Evolutionary conservation across 768 basidiomycete species (phyloP), one percentile per base, ranked within the genome.

Genomic region (Goffeauzyma gilvescens): DNA sequence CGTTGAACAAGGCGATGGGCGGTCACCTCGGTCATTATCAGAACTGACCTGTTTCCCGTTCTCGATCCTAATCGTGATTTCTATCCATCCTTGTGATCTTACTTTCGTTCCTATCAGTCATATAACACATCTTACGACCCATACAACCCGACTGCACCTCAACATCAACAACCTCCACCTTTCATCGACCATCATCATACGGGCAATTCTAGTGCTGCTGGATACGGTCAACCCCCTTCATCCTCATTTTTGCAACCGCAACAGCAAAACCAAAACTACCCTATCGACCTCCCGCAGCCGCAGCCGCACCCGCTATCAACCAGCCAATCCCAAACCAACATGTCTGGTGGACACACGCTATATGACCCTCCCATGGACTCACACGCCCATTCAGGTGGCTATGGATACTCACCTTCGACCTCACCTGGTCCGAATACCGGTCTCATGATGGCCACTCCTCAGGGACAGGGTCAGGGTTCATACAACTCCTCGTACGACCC

Each of bases 281-380:
- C 41, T 3, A 23, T 32, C 22, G 28, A 32, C 32, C 24, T 31
- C 31, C 41, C 30, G 28, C 28, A 30, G 28, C 37, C 37, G 33
- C 33, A 38, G 9, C 37, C 6, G 37, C 37, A 20, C 18, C n/a
- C n/a, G 12, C 17, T 38, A 40, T 14, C 14, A 18, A 21, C 15
- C 26, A 4, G 27, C 10, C 38, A 40, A 40, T 7, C 15, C 27
- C n/a, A 9, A 13, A 8, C 20, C 7, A 18, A 20, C 8, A 7
- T 6, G 20, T 9, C 13, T 6, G 35, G 35, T 6, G n/a, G 35
- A 22, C n/a, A 25, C 4, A 26, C 25, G n/a, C 44, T 28, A 26
- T 45, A 44, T 34, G 42, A 44, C 17, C 42, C 32, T 35, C 33
- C 33, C 13, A 35, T 35, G 8, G 37, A 38, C 22, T 38, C 37